Evolutionary conservation across 768 basidiomycete species (phyloP).

Genomic region (Lactarius psammicola): DNA sequence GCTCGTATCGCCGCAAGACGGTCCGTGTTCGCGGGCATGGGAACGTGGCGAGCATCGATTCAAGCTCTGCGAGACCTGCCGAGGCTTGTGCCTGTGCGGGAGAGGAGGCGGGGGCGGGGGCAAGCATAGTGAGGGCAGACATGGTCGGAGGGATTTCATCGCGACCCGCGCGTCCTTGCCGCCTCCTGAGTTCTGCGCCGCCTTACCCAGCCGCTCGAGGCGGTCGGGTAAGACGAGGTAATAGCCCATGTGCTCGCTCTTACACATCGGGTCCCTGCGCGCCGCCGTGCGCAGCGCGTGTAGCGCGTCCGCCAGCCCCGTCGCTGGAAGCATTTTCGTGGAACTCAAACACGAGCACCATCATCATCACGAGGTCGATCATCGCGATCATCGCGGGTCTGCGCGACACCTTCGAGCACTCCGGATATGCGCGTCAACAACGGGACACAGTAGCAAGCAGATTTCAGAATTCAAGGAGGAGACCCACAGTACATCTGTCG

Average conservation of each 20-base stretch:
- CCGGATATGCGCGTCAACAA: background rate
- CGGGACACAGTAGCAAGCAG: background rate
- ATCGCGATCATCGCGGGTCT: constrained; percentile 25
- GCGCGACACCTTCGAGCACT: constrained; percentile 17
- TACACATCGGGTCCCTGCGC: constrained; percentile 20
- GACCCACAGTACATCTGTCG: constrained; percentile 18
- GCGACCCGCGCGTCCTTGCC: background rate
- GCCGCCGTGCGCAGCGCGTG: constrained; percentile 15
- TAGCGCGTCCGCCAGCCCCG: constrained; percentile 14
- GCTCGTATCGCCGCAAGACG: constrained; percentile 13
- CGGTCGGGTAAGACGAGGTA: constrained; percentile 15
- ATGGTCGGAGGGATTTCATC: background rate
- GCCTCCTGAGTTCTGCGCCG: background rate
- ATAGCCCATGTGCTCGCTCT: constrained; percentile 11
- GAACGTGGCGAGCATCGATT: background rate
- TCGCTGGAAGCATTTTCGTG: constrained; percentile 7
- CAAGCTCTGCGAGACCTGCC: background rate
- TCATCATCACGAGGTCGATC: constrained; percentile 25
- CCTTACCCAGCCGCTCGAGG: constrained; percentile 6
- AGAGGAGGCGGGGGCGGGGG: background rate
- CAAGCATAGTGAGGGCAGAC: background rate
- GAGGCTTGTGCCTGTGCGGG: background rate
- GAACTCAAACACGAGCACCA: constrained; percentile 22
- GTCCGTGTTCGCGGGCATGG: background rate
- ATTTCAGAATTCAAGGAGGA: background rate